These are phyloP conservation scores for Allium fistulosum DNA, from an alignment of 106 monocot genomes.

Conservation along the genomic window DNA sequence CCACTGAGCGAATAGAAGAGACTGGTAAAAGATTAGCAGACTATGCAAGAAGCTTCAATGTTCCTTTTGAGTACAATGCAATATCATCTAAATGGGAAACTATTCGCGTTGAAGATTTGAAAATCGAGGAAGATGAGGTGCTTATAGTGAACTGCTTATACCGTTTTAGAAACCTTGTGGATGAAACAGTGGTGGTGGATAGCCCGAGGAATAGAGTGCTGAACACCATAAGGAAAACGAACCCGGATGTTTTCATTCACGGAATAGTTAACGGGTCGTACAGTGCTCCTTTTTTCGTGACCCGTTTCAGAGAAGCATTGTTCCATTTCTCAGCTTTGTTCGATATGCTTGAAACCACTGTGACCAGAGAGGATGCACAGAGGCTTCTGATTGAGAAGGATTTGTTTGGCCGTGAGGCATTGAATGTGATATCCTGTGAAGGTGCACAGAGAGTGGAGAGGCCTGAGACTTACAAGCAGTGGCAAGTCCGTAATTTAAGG, in stretches of 20 bases:
- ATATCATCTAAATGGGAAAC: conserved; percentile 76
- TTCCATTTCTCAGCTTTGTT: conserved; percentile 76
- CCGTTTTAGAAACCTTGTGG: conserved; percentile 61
- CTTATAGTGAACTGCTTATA: conserved; percentile 66
- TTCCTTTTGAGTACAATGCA: conserved; percentile 60
- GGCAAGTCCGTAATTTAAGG: conserved; percentile 74
- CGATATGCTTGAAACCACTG: conserved; percentile 75
- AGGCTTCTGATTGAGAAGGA: conserved; percentile 67
- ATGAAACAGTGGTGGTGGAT: conserved; percentile 68
- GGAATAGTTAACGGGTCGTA: conserved; percentile 75
- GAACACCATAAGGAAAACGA: conserved; percentile 61
- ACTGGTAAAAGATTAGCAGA: conserved; percentile 56
- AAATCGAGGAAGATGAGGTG: conserved; percentile 63
- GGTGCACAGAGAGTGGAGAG: conserved; percentile 73
- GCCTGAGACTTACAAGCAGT: conserved; percentile 88
- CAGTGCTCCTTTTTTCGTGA: conserved; percentile 81
- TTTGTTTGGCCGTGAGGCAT: conserved; percentile 46
- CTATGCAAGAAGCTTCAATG: conserved; percentile 51
- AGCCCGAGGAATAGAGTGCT: conserved; percentile 73
- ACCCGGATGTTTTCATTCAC: conserved; percentile 65
- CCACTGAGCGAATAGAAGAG: conserved; percentile 64
- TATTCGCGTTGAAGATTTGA: conserved; percentile 56
- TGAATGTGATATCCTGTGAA: conserved; percentile 86
- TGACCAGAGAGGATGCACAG: conserved; percentile 59
- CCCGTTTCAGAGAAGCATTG: conserved; percentile 70